Base-by-base conservation (phyloP, 1,284 basidiomycete genomes). In the Rhodotorula sp. region DNA sequence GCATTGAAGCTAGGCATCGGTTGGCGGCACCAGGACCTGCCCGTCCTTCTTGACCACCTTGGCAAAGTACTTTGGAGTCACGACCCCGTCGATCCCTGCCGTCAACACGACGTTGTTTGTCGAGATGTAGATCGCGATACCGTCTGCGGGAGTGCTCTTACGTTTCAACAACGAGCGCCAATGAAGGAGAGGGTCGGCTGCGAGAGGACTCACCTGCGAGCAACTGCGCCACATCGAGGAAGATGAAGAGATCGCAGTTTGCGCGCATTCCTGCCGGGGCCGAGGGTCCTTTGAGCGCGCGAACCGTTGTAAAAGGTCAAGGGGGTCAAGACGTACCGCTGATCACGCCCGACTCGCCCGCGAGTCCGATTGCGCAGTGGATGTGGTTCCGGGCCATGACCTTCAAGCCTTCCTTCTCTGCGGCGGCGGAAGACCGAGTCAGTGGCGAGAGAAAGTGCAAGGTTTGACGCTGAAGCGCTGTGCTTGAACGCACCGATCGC, bases 381-480 rank as follows among this genome's bases (percentile, higher is more conserved):
- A 96, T 90, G 78, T 96, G 92, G 75, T 92, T 93, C 39, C 93
- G 85, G 21, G 81, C 85, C 93, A 94, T 95, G 72, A 86, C 88
- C n/a, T 89, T 91, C 21, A 96, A 82, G 0, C 92, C 93, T 76
- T 89, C 83, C 43, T 81, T 83, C 59, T 86, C 88, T 91, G 73
- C 43, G 39, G 39, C 39, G 26, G 31, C 23, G 29, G 39, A 5
- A 8, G 6, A 23, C 21, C 1, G 59, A 54, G 31, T 48, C 46
- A 60, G 59, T 1, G 1, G 1, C 8, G 31, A 20, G 5, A 6
- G 26, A 23, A 20, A 21, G 39, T 21, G 26, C 7, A 12, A 15
- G n/a, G 10, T 1, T 46, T 20, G 26, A n/a, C 39, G 34, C 8
- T 3, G n/a, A 26, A 18, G 3, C 10, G 3, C 10, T 20, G 29